Conservation (phyloP, 2,329 filamentous ascomycete genomes). For the Sphaceloma murrayae region DNA sequence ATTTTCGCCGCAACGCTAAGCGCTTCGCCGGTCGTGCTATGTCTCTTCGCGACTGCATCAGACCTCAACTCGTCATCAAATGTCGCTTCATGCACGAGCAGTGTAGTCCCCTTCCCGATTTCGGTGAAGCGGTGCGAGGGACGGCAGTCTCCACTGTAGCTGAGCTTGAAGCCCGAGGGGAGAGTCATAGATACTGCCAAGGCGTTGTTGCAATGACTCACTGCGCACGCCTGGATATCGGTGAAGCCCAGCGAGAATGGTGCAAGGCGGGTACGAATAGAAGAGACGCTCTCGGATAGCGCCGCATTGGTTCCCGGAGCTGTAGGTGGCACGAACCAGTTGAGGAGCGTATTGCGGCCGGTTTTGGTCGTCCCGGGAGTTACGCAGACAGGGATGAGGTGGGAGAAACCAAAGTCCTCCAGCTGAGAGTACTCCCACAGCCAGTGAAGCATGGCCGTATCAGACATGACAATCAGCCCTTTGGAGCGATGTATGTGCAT, state of each 20-base stretch:
- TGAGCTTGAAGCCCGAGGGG: slow-evolving; percentile 69
- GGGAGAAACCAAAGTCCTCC: slow-evolving; percentile 65
- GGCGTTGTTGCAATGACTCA: slow-evolving; percentile 71
- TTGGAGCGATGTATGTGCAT: slow-evolving; percentile 19
- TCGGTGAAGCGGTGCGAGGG: slow-evolving; percentile 60
- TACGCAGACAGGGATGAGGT: slow-evolving; percentile 44
- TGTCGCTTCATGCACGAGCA: slow-evolving; percentile 91
- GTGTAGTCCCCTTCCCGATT: slow-evolving; percentile 64
- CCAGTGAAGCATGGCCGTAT: slow-evolving; percentile 62
- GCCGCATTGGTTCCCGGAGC: slow-evolving; percentile 30
- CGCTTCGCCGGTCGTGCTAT: slow-evolving; percentile 81
- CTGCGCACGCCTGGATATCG: slow-evolving; percentile 56
- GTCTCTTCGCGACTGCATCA: slow-evolving; percentile 79
- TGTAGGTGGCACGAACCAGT: slow-evolving; percentile 28
- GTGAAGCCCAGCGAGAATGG: slow-evolving; percentile 49
- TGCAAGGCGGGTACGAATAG: slow-evolving; percentile 20
- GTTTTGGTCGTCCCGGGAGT: slow-evolving; percentile 23
- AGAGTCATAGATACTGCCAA: slow-evolving; percentile 71
- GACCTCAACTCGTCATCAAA: slow-evolving; percentile 76
- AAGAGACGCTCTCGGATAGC: slow-evolving; percentile 18
- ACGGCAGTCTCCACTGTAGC: slow-evolving; percentile 90
- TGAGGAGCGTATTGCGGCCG: slow-evolving; percentile 24
- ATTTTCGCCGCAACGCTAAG: slow-evolving; percentile 67
- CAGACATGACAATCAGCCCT: slow-evolving; percentile 58
- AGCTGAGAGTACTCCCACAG: slow-evolving; percentile 69